phyloP scores from a whole-genome alignment of 2,329 filamentous ascomycete species.

The Cercospora sojina region DNA sequence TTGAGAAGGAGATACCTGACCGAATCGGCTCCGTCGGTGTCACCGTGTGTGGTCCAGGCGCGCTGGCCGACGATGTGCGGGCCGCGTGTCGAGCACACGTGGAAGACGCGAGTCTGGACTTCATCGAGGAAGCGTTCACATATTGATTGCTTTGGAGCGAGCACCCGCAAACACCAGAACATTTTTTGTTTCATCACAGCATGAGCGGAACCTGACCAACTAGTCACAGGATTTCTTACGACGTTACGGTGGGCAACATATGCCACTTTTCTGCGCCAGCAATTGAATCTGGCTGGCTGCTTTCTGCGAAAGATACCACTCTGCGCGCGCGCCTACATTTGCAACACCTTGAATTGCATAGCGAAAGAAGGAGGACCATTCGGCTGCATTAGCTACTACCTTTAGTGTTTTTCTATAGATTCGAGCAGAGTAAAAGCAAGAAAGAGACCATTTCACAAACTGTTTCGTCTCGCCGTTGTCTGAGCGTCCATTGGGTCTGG shows the following conservation, averaged over 20 bases:
- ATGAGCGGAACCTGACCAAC: slow-evolving; percentile 3
- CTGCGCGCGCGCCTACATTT: slow-evolving; percentile 10
- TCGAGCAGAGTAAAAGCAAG: neutral
- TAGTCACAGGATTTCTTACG: slow-evolving; percentile 3
- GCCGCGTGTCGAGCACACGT: slow-evolving; percentile 54
- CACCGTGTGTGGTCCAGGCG: slow-evolving; percentile 62
- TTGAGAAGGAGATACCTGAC: slow-evolving; percentile 57
- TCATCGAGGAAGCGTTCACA: slow-evolving; percentile 65
- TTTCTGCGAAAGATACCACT: slow-evolving; percentile 17
- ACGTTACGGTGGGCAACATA: slow-evolving; percentile 16
- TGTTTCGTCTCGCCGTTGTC: neutral
- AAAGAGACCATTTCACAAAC: neutral
- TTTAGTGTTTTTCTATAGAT: slow-evolving; percentile 11
- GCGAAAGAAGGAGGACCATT: slow-evolving; percentile 1
- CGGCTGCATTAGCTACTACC: slow-evolving; percentile 2
- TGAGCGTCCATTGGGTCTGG: neutral
- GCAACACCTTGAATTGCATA: slow-evolving; percentile 2
- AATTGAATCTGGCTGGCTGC: slow-evolving; percentile 5
- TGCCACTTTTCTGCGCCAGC: slow-evolving; percentile 11
- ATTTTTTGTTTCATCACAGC: slow-evolving; percentile 3
- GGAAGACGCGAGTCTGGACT: slow-evolving; percentile 57
- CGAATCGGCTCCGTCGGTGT: slow-evolving; percentile 53
- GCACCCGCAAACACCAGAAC: neutral
- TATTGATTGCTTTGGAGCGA: slow-evolving; percentile 8
- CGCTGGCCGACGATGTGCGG: slow-evolving; percentile 62